Percentiles rank a stretch among this genome's conserved stretches.
These are phyloP conservation scores for Paecilomyces sp. DNA, from an alignment of 2,329 filamentous ascomycete genomes.

Conservation along the genomic window DNA sequence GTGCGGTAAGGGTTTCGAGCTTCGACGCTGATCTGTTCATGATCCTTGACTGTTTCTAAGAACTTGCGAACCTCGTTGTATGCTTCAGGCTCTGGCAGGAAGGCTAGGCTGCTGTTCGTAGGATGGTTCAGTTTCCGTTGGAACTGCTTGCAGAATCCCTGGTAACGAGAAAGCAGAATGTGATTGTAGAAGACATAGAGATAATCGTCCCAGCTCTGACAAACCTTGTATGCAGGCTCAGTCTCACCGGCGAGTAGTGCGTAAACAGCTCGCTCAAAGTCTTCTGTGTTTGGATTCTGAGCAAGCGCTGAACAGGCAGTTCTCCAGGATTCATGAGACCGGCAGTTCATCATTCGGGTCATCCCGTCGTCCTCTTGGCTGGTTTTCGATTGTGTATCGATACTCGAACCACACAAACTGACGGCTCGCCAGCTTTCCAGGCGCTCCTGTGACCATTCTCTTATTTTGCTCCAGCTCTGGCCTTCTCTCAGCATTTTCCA, in stretches of 20 bases:
- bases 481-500: conserved; percentile 88
- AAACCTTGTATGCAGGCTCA: conserved; percentile 67
- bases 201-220: conserved; percentile 75
- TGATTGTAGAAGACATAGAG: conserved; percentile 85
- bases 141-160: conserved; percentile 52
- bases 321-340: conserved; percentile 31
- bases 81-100: conserved; percentile 50
- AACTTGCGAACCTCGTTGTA: conserved; percentile 32
- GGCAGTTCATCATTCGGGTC: conserved; percentile 36
- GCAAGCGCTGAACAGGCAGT: conserved; percentile 41
- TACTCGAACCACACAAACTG: conserved; percentile 59
- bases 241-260: conserved; percentile 83
- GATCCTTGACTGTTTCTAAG: conserved; percentile 26
- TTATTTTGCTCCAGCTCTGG: conserved; percentile 64
- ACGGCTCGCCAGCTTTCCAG: conserved; percentile 86
- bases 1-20: conserved; percentile 38
- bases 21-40: conserved; percentile 30
- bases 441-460: conserved; percentile 77
- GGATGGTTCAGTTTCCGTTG: conserved; percentile 44
- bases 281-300: conserved; percentile 57
- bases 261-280: conserved; percentile 84
- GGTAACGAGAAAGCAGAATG: conserved; percentile 72
- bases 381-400: conserved; percentile 19
- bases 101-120: conserved; percentile 45
- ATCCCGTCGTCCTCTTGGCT: conserved; percentile 27